Base-by-base conservation (phyloP, 139 green algal genomes). In the Monoraphidium neglectum region DNA sequence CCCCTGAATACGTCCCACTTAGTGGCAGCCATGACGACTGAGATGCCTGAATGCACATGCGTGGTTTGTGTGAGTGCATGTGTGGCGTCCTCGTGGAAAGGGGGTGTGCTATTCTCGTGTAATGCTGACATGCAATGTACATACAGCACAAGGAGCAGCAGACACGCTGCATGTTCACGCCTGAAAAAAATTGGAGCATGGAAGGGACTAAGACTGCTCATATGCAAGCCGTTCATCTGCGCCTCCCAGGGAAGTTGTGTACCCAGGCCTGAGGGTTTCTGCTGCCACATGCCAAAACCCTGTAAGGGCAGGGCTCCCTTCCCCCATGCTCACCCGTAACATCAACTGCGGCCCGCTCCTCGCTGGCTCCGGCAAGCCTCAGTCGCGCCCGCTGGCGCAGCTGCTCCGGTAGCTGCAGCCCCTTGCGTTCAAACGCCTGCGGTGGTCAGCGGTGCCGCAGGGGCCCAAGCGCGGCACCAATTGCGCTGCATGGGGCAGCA, bases 331-430 rank as follows among this genome's bases (percentile, higher is more conserved):
- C 51, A 60, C 51, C 51, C 21, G 51, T 10, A 10, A 37, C n/a
- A 8, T 65, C 57, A 16, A 65, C 16, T 10, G 28, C n/a, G 57
- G 57, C 10, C 6, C 8, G 26, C 10, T 65, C 57, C 12, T 32
- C n/a, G 57, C 16, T 10, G 26, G 6, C n/a, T 8, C 6, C 28
- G 57, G 6, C 26, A 32, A 65, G 16, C 28, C 79, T 57, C 23
- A 37, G 33, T 6, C 24, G 21, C 8, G 65, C 61, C 1, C 74
- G 51, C 37, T 61, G 36, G 1, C 62, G 70, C 49, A 87, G 77
- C 77, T 87, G 82, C 47, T 81, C 77, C 21, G 82, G 82, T 23
- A 84, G 46, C 43, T 79, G 80, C 23, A 71, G 79, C 32, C 82
- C 77, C 26, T 77, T 64, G n/a, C 53, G 67, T 36, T 79, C 62